These are phyloP conservation scores for Aspergillus cristatus DNA, from an alignment of 495 filamentous ascomycete genomes.

Conservation along the genomic window DNA sequence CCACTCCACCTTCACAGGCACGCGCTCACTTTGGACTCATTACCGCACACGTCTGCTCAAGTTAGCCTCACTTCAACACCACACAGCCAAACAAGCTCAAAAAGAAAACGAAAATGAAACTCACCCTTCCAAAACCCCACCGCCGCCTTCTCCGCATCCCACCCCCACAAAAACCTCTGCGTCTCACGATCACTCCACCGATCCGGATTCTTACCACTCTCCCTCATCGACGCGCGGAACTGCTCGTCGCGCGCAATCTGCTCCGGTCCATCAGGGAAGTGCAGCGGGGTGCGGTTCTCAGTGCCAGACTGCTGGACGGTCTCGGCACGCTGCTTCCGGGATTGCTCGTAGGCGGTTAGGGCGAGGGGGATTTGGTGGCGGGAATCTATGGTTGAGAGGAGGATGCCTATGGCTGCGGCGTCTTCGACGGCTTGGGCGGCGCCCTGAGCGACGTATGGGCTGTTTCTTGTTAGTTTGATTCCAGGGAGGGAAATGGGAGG, in stretches of 20 bases:
- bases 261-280: slow-evolving; percentile 44
- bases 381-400: slow-evolving; percentile 33
- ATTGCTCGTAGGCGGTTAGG: slow-evolving; percentile 38
- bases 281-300: slow-evolving; percentile 40
- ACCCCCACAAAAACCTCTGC: slow-evolving; percentile 38
- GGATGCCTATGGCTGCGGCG: slow-evolving; percentile 41
- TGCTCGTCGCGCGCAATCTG: slow-evolving; percentile 42
- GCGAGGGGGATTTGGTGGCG: slow-evolving; percentile 30
- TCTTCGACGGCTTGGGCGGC: slow-evolving; percentile 47
- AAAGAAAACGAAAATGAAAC: slow-evolving; percentile 4
- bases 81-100: slow-evolving; percentile 2
- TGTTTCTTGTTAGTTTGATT: slow-evolving; percentile 4
- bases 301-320: slow-evolving; percentile 44
- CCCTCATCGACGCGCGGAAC: slow-evolving; percentile 25
- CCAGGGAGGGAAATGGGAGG: background rate
- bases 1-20: slow-evolving; percentile 10
- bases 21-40: slow-evolving; percentile 3
- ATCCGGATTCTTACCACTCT: slow-evolving; percentile 31
- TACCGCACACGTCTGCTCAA: background rate
- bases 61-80: background rate
- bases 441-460: slow-evolving; percentile 41
- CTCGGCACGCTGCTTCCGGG: slow-evolving; percentile 40
- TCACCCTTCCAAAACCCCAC: slow-evolving; percentile 33
- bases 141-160: slow-evolving; percentile 37
- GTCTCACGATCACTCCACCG: slow-evolving; percentile 42